Evolutionary conservation across 2,329 filamentous ascomycete species (phyloP).

Genomic region (Septoria linicola): DNA sequence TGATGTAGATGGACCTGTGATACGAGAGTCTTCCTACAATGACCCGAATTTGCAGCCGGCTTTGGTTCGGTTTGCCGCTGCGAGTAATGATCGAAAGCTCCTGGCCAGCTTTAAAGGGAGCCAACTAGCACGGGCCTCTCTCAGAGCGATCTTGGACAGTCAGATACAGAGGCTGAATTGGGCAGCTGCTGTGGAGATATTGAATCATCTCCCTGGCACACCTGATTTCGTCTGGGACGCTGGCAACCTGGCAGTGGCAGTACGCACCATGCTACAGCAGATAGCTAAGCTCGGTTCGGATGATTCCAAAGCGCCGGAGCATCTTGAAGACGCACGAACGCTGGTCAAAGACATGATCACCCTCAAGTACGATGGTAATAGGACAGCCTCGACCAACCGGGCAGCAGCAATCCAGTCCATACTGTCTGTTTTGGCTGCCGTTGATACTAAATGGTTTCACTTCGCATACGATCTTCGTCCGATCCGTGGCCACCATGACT

Average conservation of each 20-base stretch:
- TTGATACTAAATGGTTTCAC: conserved; percentile 20
- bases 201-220: conserved; percentile 28
- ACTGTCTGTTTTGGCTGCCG: conserved; percentile 24
- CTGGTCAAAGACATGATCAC: conserved; percentile 14
- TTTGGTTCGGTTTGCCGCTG: conserved; percentile 55
- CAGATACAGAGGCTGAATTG: conserved; percentile 45
- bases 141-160: conserved; percentile 43
- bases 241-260: conserved; percentile 15
- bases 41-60: conserved; percentile 52
- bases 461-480: conserved; percentile 16
- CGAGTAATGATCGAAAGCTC: conserved; percentile 46
- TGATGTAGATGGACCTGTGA: conserved; percentile 56
- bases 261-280: conserved; percentile 18
- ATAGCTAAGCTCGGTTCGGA: neutral
- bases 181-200: conserved; percentile 42
- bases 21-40: conserved; percentile 47
- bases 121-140: conserved; percentile 9
- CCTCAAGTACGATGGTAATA: neutral
- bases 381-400: neutral
- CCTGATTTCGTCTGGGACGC: conserved; percentile 22
- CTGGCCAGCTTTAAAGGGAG: conserved; percentile 29
- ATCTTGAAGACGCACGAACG: conserved; percentile 12
- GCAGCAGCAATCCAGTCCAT: conserved; percentile 10
- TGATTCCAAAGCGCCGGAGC: neutral
- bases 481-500: conserved; percentile 11